These are phyloP conservation scores for Penicillium crustosum DNA, from an alignment of 2,329 filamentous ascomycete species.

Conservation along the genomic window DNA sequence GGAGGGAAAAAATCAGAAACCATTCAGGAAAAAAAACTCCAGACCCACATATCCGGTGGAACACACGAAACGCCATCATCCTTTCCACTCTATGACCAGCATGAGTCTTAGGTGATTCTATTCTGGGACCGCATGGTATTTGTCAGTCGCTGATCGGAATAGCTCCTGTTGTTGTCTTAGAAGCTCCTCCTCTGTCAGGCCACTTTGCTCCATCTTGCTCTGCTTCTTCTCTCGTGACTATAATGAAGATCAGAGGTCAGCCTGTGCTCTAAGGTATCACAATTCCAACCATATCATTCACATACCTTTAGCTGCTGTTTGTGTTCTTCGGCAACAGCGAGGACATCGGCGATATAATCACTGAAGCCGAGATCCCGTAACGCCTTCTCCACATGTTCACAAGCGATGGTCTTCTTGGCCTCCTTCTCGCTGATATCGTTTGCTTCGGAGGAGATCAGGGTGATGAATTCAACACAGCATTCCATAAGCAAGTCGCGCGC, in stretches of 20 bases:
- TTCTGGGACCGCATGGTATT: slow-evolving; percentile 60
- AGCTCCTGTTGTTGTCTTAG: slow-evolving; percentile 86
- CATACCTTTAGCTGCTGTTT: slow-evolving; percentile 88
- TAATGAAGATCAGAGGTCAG: slow-evolving; percentile 19
- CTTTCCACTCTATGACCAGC: slow-evolving; percentile 35
- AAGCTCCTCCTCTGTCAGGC: slow-evolving; percentile 86
- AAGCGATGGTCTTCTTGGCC: slow-evolving; percentile 98
- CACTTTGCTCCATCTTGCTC: slow-evolving; percentile 94
- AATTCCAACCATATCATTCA: slow-evolving; percentile 8
- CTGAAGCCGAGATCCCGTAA: slow-evolving; percentile 88
- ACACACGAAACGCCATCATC: slow-evolving; percentile 26
- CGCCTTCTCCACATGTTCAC: slow-evolving; percentile 94
- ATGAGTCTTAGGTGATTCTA: slow-evolving; percentile 26
- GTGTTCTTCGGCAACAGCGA: slow-evolving; percentile 84
- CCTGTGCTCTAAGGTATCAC: neutral
- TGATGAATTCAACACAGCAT: slow-evolving; percentile 99
- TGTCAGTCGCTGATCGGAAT: slow-evolving; percentile 76
- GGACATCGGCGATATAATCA: slow-evolving; percentile 85
- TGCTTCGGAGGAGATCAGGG: slow-evolving; percentile 94
- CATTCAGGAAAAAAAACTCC: slow-evolving; percentile 15
- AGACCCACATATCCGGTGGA: slow-evolving; percentile 12
- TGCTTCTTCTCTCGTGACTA: slow-evolving; percentile 95
- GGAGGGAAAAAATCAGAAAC: slow-evolving; percentile 5
- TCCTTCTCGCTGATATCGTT: slow-evolving; percentile 99
- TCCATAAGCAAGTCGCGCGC: slow-evolving; percentile 94